Evolutionary conservation across 2,329 filamentous ascomycete species (phyloP), one percentile per base, ranked within the genome.

Genomic region (Chrysosphaeria jannelii): DNA sequence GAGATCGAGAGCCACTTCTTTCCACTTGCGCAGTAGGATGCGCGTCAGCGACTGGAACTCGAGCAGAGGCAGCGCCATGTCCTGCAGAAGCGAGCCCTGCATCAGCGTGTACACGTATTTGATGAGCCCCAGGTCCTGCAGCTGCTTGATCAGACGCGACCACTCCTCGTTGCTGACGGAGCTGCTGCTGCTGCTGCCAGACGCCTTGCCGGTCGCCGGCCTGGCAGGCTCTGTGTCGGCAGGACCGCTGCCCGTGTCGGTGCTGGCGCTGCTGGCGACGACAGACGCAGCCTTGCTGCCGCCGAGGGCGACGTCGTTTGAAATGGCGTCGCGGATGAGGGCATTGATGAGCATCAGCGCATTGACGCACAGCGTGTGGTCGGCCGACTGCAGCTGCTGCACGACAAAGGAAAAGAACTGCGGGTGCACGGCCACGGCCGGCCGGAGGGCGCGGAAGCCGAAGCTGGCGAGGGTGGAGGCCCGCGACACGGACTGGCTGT

Each of bases 331-430:
- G 24, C 85, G 61, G 50, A 93, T 89, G 22, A 97, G 53, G 1
- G 81, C 76, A 41, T 97, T 97, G 43, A 97, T 75, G 27, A 97
- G 53, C 52, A 90, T 85, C 25, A 97, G 54, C 2, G 85, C 75
- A 46, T 91, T 93, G 31, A 78, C 81, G 46, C 85, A 93, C 14
- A 97, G 57, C 4, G 79, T 74, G 46, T 97, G 85, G 41, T 97
- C 85, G 21, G 79, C 81, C 10, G 78, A 89, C 29, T 79, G 76
- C 28, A 97, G 55, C 41, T 89, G 71, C 38, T 69, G 71, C 31
- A 97, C 78, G 25, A 93, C 68, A 42, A 88, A 74, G 39, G 89
- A 79, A 32, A 93, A 68, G 43, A 97, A 97, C 33, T 88, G 72
- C 13, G 81, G 78, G 41, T 91, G 75, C 11, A 79, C 62, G 17